Percentiles rank a stretch among this genome's conserved stretches.
phyloP scores from a whole-genome alignment of 2,329 filamentous ascomycete species.

The Claviceps pazoutovae region DNA sequence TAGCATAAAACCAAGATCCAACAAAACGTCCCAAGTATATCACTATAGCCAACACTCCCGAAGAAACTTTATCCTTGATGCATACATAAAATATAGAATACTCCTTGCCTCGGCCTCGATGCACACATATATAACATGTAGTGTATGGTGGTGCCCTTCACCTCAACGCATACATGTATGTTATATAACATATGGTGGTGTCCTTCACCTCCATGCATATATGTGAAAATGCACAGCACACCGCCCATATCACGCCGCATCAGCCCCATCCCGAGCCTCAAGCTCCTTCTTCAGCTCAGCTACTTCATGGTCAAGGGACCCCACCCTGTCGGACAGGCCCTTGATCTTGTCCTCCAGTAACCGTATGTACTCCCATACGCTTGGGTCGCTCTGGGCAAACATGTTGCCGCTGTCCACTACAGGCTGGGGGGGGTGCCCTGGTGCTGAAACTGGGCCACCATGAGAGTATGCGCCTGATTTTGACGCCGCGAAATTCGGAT shows the following conservation, averaged over 20 bases:
- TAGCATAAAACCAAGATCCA: no score
- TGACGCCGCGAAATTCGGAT: conserved; percentile 21
- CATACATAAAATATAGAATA: no score
- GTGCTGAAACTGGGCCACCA: conserved; percentile 14
- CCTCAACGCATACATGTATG: no score
- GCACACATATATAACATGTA: no score
- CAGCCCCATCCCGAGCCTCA: conserved; percentile 16
- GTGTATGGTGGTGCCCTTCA: no score
- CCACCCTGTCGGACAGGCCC: conserved; percentile 20
- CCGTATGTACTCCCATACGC: conserved; percentile 60
- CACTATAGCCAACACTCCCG: no score
- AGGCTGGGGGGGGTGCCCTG: conserved; percentile 36
- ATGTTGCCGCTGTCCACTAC: conserved; percentile 51
- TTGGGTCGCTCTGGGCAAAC: conserved; percentile 46
- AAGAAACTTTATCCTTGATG: no score
- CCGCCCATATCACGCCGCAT: conserved; percentile 3
- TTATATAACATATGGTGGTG: no score
- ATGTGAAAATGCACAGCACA: no score
- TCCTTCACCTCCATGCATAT: no score
- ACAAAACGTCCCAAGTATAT: no score
- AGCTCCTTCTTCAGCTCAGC: conserved; percentile 20
- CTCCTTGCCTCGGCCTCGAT: no score
- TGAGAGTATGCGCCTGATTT: conserved; percentile 18
- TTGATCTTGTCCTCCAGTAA: conserved; percentile 46
- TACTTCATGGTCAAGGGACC: conserved; percentile 21